Base-by-base conservation (phyloP, 2,329 filamentous ascomycete species). In the Epichloe uncinata region DNA sequence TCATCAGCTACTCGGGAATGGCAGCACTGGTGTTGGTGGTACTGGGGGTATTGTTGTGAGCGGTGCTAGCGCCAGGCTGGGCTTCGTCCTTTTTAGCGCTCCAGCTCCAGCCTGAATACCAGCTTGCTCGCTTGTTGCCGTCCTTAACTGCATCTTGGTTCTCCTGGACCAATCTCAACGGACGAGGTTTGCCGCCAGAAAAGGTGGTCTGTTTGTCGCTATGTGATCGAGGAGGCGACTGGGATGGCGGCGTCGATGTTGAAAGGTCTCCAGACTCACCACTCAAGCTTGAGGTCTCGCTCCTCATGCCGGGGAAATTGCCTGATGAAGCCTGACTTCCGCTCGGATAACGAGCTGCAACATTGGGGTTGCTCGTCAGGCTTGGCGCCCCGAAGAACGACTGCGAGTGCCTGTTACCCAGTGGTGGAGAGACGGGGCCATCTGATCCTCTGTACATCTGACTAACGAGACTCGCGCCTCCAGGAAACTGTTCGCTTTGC, bases 371-470 rank as follows among this genome's bases (percentile, higher is more conserved):
- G 55, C 74, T 73, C 37, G 69, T 68, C 42, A 72, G 67, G 43
- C 67, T 67, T 56, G 66, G 71, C 57, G 69, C 67, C 13, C 68
- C 68, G 66, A 85, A 85, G 68, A 85, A 85, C 34, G 79, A 80
- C 60, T 79, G 73, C 54, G 78, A 78, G 62, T 77, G 71, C 53
- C 82, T 69, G 65, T 80, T 72, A 57, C 71, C 71, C 26, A 82
- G 68, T 3, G 76, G 71, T 42, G 79, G 74, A 20, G 82, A 84
- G 42, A 78, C 72, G 8, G 81, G 76, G 4, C 79, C 76, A 20
- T 84, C 77, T 9, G 81, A 78, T 13, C 84, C 84, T 60, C 83
- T 84, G 70, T 94, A 94, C 85, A 95, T 95, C 66, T 90, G 89
- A 59, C 87, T 87, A 45, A 95, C 84, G 33, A 95, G 78, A 52